A percentile compares a stretch with the other conserved stretches of the same genome.
Conservation (phyloP, 2,329 filamentous ascomycete genomes). For the Fusarium concolor region DNA sequence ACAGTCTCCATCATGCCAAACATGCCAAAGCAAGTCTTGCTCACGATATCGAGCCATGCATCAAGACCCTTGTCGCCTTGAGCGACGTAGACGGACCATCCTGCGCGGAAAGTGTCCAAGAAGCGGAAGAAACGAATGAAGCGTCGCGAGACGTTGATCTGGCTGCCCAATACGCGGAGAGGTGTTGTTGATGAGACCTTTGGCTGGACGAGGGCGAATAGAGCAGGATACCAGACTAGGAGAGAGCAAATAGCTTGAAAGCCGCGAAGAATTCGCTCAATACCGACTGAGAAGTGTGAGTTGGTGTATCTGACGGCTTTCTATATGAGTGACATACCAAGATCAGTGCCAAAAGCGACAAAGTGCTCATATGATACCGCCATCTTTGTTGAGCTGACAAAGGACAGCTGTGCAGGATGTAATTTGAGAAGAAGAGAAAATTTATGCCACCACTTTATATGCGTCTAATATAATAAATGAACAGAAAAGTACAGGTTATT, state of each 20-base stretch:
- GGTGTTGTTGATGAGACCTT: constrained; percentile 49
- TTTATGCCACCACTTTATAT: background rate
- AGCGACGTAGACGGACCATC: constrained; percentile 57
- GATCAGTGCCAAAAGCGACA: constrained; percentile 61
- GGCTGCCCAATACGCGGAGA: constrained; percentile 53
- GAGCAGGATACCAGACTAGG: constrained; percentile 57
- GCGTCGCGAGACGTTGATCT: constrained; percentile 65
- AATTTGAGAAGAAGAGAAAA: background rate
- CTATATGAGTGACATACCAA: constrained; percentile 52
- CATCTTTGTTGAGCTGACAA: constrained; percentile 37
- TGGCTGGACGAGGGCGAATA: constrained; percentile 52
- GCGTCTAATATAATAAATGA: constrained; percentile 20
- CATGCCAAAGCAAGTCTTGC: constrained; percentile 70
- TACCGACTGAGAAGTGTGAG: constrained; percentile 59
- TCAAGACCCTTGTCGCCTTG: constrained; percentile 48
- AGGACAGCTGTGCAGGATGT: background rate
- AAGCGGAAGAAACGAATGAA: constrained; percentile 78
- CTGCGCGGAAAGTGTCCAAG: constrained; percentile 67
- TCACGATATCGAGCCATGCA: constrained; percentile 65
- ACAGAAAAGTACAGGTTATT: constrained; percentile 22
- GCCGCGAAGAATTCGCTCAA: constrained; percentile 71
- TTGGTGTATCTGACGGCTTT: background rate
- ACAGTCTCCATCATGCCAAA: constrained; percentile 75
- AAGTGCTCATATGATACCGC: constrained; percentile 48
- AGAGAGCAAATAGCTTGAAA: constrained; percentile 65